Evolutionary conservation across 192 early-diverging fungal species (phyloP).

Genomic region (Chytriomyces confervae): DNA sequence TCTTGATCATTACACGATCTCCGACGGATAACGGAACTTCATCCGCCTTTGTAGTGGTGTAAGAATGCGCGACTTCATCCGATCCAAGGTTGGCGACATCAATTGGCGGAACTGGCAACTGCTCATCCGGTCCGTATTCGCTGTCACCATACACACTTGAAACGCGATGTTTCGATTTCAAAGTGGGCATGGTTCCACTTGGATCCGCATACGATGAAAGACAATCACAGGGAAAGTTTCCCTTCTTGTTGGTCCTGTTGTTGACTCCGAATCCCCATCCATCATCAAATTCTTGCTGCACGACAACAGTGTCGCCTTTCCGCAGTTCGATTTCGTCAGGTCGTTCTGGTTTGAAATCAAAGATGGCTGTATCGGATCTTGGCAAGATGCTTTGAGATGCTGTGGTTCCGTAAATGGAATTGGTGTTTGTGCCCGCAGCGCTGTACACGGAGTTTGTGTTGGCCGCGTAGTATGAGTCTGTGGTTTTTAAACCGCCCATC

Average conservation of each 20-base stretch:
- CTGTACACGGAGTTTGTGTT: constrained; percentile 1
- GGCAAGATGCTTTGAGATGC: background rate
- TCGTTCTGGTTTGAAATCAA: background rate
- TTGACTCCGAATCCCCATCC: constrained; percentile 39
- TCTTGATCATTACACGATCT: constrained; percentile 1
- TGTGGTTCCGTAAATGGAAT: background rate
- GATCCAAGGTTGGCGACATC: too few relatives aligned
- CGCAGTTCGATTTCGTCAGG: constrained; percentile 18
- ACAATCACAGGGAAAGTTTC: background rate
- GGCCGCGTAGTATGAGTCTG: constrained; percentile 37
- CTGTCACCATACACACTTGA: background rate
- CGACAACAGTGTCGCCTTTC: constrained; percentile 13
- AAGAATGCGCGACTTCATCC: too few relatives aligned
- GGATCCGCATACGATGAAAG: background rate
- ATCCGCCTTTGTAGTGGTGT: too few relatives aligned
- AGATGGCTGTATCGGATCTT: background rate
- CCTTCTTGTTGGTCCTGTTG: constrained; percentile 43
- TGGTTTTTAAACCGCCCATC: constrained; percentile 11
- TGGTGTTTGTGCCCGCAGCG: constrained; percentile 1
- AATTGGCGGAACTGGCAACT: background rate
- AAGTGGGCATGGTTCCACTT: background rate
- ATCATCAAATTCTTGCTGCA: constrained; percentile 19
- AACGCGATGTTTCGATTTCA: background rate
- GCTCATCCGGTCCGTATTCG: background rate
- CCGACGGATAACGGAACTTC: background rate